These are phyloP conservation scores for Taiozyma onychis DNA, from an alignment of 1,139 yeast genomes.

Conservation along the genomic window DNA sequence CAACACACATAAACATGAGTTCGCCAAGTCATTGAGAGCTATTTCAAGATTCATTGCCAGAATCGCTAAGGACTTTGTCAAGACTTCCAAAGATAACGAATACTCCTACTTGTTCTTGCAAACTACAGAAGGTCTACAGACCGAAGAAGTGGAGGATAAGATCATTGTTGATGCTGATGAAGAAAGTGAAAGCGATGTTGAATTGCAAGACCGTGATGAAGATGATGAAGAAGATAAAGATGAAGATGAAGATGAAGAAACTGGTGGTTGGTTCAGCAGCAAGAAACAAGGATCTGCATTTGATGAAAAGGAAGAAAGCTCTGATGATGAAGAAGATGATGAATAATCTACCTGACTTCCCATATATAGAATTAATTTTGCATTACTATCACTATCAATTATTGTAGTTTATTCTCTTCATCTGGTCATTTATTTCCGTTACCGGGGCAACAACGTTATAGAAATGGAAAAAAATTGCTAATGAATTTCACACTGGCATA, in stretches of 20 bases:
- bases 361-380: background rate
- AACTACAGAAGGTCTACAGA: slow-evolving; percentile 28
- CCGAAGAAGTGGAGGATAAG: slow-evolving; percentile 21
- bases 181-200: slow-evolving; percentile 17
- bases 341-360: background rate
- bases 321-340: slow-evolving; percentile 14
- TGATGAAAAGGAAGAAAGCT: slow-evolving; percentile 9
- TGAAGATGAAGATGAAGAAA: slow-evolving; percentile 21
- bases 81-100: slow-evolving; percentile 48
- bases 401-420: background rate
- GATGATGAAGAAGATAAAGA: slow-evolving; percentile 23
- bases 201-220: slow-evolving; percentile 20
- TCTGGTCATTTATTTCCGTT: background rate
- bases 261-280: slow-evolving; percentile 24
- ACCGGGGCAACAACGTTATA: background rate
- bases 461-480: background rate
- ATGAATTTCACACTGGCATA: background rate
- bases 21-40: slow-evolving; percentile 61
- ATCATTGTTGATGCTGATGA: slow-evolving; percentile 26
- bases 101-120: slow-evolving; percentile 43
- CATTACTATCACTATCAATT: background rate
- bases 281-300: slow-evolving; percentile 14
- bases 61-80: slow-evolving; percentile 67
- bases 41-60: slow-evolving; percentile 72
- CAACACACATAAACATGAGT: slow-evolving; percentile 54